Conservation (phyloP, 441 rosid species). For the Euphorbia celastroides region DNA sequence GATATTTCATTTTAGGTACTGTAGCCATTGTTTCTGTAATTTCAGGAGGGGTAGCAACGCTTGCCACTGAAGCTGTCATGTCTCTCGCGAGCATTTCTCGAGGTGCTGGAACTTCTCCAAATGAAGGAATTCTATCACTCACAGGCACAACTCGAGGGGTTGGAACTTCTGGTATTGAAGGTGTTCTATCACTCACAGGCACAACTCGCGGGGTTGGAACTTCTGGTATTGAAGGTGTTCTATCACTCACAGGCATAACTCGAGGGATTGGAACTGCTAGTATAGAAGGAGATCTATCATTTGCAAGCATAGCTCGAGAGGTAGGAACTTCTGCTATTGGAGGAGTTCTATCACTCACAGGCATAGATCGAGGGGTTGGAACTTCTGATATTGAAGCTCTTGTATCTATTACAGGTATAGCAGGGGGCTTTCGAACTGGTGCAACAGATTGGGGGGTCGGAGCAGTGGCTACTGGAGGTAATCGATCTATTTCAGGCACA, state of each 20-base stretch:
- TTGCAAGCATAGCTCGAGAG: constrained; percentile 14
- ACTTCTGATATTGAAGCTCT: constrained; percentile 15
- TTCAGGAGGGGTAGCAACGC: constrained; percentile 10
- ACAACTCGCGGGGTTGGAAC: constrained; percentile 7
- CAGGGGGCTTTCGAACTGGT: no score
- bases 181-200: constrained; percentile 14
- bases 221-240: constrained; percentile 13
- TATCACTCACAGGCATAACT: constrained; percentile 24
- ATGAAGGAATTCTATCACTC: constrained; percentile 22
- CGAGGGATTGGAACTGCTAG: constrained; percentile 20
- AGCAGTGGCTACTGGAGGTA: constrained; percentile 10
- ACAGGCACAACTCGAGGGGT: constrained; percentile 20
- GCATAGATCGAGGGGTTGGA: constrained; percentile 17
- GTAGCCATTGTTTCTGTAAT: neutral
- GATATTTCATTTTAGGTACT: neutral
- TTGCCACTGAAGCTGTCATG: constrained; percentile 7
- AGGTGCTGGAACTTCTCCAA: neutral
- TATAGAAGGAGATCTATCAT: constrained; percentile 7
- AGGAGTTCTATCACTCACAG: constrained; percentile 23
- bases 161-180: constrained; percentile 16
- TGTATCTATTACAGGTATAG: constrained; percentile 13
- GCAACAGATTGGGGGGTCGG: constrained; percentile 1
- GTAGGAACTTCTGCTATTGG: constrained; percentile 9
- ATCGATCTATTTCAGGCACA: constrained; percentile 9
- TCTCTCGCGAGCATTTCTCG: neutral